Evolutionary conservation across 2,329 filamentous ascomycete genomes (phyloP), one percentile per base, ranked within the genome.

Genomic region (Trichoderma aggressivum): DNA sequence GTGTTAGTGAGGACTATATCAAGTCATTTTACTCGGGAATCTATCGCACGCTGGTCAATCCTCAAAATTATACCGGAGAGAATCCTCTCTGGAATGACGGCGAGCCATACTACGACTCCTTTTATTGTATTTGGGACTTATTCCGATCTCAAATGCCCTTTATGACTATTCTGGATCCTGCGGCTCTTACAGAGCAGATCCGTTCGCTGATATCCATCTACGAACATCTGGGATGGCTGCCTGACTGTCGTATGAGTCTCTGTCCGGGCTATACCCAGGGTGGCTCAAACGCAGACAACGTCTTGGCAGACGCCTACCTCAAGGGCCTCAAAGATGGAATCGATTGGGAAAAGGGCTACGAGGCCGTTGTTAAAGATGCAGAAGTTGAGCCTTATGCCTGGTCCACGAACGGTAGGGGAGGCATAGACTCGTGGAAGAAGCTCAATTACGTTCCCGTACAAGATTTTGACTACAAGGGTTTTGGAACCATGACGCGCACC

Each of bases 121-220:
- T 91, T 75, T 94, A 94, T 78, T 93, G 90, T 74, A 89, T 93
- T 5, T 93, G 91, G 91, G 91, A 93, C 75, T 88, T 87, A 0
- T 93, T 91, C 74, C 84, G 91, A 26, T 90, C 87, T 43, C 90
- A 91, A 71, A 86, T 93, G 61, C 90, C 91, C 0, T 86, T 94
- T 24, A 81, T 94, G 34, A 92, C 90, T 0, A 82, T 94, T 26
- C 72, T 91, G 1, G 91, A 94, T 74, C 91, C 92, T 0, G 73
- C 80, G 0, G 86, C 88, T 1, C 87, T 92, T 66, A 86, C 89
- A 0, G 81, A 87, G 70, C 92, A 94, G 87, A 84, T 94, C 12
- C 85, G 90, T 26, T 92, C 89, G 70, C 81, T 94, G 36, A 87
- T 94, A 21, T 91, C 93, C 71, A 92, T 88, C 1, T 94, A 93